A percentile compares a stretch with the other conserved stretches of the same genome.
phyloP scores from a whole-genome alignment of 805 yeast species.

The Ogataea trehalophila region DNA sequence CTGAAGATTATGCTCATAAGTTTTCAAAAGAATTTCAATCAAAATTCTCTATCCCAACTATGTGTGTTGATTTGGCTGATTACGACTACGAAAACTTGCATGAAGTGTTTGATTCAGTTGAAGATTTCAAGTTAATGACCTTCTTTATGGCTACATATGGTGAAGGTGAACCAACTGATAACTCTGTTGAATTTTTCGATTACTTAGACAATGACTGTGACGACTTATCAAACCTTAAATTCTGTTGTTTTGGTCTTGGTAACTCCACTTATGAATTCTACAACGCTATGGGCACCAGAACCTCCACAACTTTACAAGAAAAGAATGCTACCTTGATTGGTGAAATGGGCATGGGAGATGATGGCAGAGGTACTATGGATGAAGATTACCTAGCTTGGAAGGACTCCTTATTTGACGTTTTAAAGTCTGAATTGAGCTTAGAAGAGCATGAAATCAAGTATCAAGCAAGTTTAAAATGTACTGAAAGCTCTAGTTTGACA shows the following conservation, averaged over 20 bases:
- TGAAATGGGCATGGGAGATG: conserved; percentile 88
- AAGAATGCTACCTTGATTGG: conserved; percentile 77
- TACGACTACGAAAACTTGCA: conserved; percentile 78
- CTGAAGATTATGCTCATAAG: conserved; percentile 92
- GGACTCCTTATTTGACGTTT: conserved; percentile 61
- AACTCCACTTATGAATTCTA: conserved; percentile 90
- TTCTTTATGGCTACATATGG: conserved; percentile 92
- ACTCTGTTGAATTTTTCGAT: conserved; percentile 76
- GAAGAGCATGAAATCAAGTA: conserved; percentile 78
- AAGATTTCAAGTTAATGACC: conserved; percentile 46
- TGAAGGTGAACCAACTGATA: conserved; percentile 98
- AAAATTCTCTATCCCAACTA: conserved; percentile 72
- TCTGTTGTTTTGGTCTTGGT: conserved; percentile 85
- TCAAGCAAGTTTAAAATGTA: conserved; percentile 58
- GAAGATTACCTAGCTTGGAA: conserved; percentile 95
- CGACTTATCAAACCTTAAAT: conserved; percentile 53
- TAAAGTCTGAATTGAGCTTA: conserved; percentile 59
- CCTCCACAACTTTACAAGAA: conserved; percentile 43
- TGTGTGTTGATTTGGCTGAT: conserved; percentile 86
- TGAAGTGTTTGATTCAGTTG: conserved; percentile 51
- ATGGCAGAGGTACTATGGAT: conserved; percentile 90
- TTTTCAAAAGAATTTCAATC: conserved; percentile 84
- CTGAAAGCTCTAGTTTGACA: conserved; percentile 34
- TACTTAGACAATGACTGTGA: conserved; percentile 58
- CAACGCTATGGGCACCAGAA: conserved; percentile 74